Evolutionary conservation across 768 basidiomycete species (phyloP).

Genomic region (Leccinum aurantiacum): DNA sequence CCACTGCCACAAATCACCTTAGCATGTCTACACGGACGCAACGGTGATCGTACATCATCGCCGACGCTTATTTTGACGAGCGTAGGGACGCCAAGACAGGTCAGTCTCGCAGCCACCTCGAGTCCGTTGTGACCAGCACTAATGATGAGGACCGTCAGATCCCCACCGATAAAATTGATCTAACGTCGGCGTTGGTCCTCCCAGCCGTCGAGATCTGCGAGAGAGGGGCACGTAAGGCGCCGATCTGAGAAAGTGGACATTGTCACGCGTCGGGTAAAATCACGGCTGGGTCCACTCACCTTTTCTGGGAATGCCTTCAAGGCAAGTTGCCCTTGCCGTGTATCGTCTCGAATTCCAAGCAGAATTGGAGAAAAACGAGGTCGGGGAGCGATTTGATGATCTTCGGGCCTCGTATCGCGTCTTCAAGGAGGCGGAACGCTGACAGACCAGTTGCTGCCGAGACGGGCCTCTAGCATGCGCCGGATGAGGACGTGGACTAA

Average conservation of each 20-base stretch:
- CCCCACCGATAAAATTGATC: constrained; percentile 41
- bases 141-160: constrained; percentile 60
- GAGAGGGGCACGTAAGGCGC: constrained; percentile 39
- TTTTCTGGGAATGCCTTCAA: constrained; percentile 46
- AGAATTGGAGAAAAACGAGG: constrained; percentile 54
- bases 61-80: constrained; percentile 53
- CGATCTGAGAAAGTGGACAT: constrained; percentile 22
- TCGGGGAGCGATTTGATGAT: constrained; percentile 47
- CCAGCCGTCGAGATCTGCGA: constrained; percentile 51
- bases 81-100: constrained; percentile 51
- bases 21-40: not conserved
- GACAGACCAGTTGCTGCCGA: constrained; percentile 24
- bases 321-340: constrained; percentile 39
- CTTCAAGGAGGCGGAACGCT: constrained; percentile 20
- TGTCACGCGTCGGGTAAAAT: not conserved
- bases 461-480: constrained; percentile 37
- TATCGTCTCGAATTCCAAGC: constrained; percentile 54
- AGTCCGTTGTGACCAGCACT: constrained; percentile 71
- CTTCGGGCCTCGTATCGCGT: constrained; percentile 25
- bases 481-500: constrained; percentile 29
- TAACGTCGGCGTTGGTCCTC: constrained; percentile 41
- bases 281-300: constrained; percentile 11
- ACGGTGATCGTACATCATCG: constrained; percentile 34
- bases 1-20: constrained; percentile 36
- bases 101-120: constrained; percentile 59